These are phyloP conservation scores for Biancaea sappan DNA, from an alignment of 306 rosid genomes.

Conservation along the genomic window DNA sequence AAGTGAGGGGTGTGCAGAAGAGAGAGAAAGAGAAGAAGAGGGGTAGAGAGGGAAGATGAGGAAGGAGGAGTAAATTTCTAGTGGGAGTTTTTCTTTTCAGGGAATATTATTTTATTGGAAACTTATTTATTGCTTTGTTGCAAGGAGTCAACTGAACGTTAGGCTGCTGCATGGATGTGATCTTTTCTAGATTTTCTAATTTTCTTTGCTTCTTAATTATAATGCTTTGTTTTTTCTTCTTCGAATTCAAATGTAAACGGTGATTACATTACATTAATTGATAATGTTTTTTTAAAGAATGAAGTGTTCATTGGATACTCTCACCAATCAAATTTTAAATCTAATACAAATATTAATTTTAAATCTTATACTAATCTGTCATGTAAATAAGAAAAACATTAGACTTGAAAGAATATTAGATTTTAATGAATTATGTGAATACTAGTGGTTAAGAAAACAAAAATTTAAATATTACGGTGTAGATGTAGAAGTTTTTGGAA, in stretches of 20 bases:
- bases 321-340: too few species aligned
- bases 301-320: too few species aligned
- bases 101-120: conserved; percentile 29
- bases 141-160: conserved; percentile 65
- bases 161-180: conserved; percentile 66
- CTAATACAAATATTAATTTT: too few species aligned
- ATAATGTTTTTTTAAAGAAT: too few species aligned
- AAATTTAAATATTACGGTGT: too few species aligned
- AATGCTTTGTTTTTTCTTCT: not conserved
- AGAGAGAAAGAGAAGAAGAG: conserved; percentile 13
- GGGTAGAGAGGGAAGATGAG: not conserved
- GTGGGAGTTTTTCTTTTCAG: conserved; percentile 33
- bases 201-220: not conserved
- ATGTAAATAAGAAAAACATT: too few species aligned
- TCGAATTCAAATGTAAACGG: not conserved
- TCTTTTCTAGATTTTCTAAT: conserved; percentile 49
- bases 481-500: too few species aligned
- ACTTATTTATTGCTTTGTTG: conserved; percentile 51
- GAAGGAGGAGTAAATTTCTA: conserved; percentile 17
- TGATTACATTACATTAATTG: too few species aligned
- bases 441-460: too few species aligned
- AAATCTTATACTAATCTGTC: too few species aligned
- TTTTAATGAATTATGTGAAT: too few species aligned
- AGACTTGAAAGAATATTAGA: too few species aligned
- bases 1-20: conserved; percentile 30